Percentiles rank a stretch among this genome's conserved stretches.
Evolutionary conservation across 176 grass and related monocot genomes (phyloP).

Genomic region (Aechmea fasciata): DNA sequence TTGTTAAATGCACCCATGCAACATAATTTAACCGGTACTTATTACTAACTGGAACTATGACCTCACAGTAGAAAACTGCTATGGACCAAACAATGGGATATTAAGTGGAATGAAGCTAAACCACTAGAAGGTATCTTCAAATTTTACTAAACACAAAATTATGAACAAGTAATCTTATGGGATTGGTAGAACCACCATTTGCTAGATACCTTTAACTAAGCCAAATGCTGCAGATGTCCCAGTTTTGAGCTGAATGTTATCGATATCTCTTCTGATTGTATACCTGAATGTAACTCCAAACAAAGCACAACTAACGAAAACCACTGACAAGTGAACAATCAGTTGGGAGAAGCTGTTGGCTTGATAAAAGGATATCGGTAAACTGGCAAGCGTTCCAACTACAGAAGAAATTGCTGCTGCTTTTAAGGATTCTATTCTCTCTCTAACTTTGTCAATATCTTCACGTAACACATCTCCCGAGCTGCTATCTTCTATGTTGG

Average conservation of each 20-base stretch:
- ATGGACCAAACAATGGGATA: neutral
- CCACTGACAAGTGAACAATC: slow-evolving; percentile 30
- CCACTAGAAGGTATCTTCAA: neutral
- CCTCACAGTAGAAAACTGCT: neutral
- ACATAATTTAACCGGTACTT: too few relatives aligned
- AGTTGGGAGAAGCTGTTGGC: slow-evolving; percentile 40
- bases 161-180: slow-evolving; percentile 16
- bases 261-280: slow-evolving; percentile 66
- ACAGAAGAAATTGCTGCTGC: slow-evolving; percentile 55
- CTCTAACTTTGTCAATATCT: slow-evolving; percentile 36
- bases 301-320: slow-evolving; percentile 65
- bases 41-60: neutral
- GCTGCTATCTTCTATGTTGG: slow-evolving; percentile 31
- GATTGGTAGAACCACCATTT: neutral
- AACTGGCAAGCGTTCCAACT: slow-evolving; percentile 58
- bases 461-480: slow-evolving; percentile 24
- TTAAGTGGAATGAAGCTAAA: neutral
- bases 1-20: too few relatives aligned
- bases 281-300: slow-evolving; percentile 86
- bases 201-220: slow-evolving; percentile 61
- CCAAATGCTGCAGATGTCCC: slow-evolving; percentile 57
- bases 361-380: slow-evolving; percentile 72
- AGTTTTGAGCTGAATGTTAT: slow-evolving; percentile 72
- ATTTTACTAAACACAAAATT: slow-evolving; percentile 7
- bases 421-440: slow-evolving; percentile 77